phyloP scores from a whole-genome alignment of 1,284 basidiomycete genomes.

The Coniophora puteana region DNA sequence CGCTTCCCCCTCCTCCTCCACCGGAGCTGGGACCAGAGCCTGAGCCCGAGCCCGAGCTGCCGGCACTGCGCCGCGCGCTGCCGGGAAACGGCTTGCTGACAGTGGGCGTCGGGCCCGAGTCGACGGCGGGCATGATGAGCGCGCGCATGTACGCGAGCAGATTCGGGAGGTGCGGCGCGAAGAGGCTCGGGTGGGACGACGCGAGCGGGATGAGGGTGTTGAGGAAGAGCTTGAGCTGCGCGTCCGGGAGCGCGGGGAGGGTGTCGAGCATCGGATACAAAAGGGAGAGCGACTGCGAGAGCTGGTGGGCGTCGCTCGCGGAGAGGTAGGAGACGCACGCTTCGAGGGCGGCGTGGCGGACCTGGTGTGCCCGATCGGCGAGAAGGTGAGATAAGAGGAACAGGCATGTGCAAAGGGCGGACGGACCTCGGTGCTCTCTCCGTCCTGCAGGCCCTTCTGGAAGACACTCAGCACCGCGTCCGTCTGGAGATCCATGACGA shows the following conservation, averaged over 20 bases:
- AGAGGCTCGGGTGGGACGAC: constrained; percentile 59
- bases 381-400: neutral
- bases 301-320: constrained; percentile 50
- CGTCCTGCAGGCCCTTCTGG: constrained; percentile 61
- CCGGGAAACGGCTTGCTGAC: constrained; percentile 60
- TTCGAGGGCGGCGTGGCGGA: constrained; percentile 50
- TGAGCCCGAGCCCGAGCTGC: no score
- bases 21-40: no score
- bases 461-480: constrained; percentile 62
- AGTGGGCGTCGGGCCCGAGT: constrained; percentile 74
- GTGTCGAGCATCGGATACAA: constrained; percentile 68
- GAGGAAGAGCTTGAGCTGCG: constrained; percentile 60
- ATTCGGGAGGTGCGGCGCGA: constrained; percentile 59
- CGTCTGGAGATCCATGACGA: constrained; percentile 68
- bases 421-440: constrained; percentile 57
- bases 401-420: constrained; percentile 29
- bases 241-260: constrained; percentile 49
- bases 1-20: constrained; percentile 22
- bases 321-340: constrained; percentile 64
- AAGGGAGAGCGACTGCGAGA: constrained; percentile 52
- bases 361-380: constrained; percentile 33
- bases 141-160: constrained; percentile 64
- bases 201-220: constrained; percentile 71
- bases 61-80: no score
- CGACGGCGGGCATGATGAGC: constrained; percentile 57